Conservation (phyloP, 495 filamentous ascomycete genomes). For the Penicillium robsamsonii region DNA sequence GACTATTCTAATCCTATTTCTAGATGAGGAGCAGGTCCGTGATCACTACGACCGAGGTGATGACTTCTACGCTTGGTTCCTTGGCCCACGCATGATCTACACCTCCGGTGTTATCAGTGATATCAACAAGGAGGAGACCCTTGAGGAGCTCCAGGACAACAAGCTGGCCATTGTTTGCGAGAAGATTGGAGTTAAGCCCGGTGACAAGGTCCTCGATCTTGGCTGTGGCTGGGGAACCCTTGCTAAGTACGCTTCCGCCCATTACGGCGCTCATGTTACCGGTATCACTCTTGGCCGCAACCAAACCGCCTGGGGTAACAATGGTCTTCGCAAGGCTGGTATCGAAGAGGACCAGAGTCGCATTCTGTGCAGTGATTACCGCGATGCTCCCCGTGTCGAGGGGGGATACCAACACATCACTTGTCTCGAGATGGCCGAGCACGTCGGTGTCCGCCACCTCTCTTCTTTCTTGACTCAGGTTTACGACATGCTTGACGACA, state of each 20-base stretch:
- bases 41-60: slow-evolving; percentile 75
- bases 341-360: slow-evolving; percentile 60
- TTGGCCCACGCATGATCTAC: slow-evolving; percentile 73
- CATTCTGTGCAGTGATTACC: slow-evolving; percentile 69
- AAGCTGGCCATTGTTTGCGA: slow-evolving; percentile 70
- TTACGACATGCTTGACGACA: slow-evolving; percentile 67
- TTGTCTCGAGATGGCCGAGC: slow-evolving; percentile 76
- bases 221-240: slow-evolving; percentile 73
- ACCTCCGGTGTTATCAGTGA: slow-evolving; percentile 69
- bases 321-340: slow-evolving; percentile 56
- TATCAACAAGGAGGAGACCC: slow-evolving; percentile 60
- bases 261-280: slow-evolving; percentile 62
- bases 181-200: slow-evolving; percentile 62
- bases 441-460: slow-evolving; percentile 68
- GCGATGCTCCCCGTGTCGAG: slow-evolving; percentile 59
- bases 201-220: slow-evolving; percentile 64
- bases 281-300: slow-evolving; percentile 69
- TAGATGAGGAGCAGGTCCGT: slow-evolving; percentile 73
- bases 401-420: slow-evolving; percentile 69
- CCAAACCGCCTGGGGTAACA: slow-evolving; percentile 72
- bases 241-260: slow-evolving; percentile 60
- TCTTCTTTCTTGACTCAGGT: slow-evolving; percentile 60
- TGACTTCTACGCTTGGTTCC: slow-evolving; percentile 74
- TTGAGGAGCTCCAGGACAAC: slow-evolving; percentile 71
- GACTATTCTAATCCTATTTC: not conserved